These are phyloP conservation scores for Cicer cuneatum DNA, from an alignment of 306 rosid genomes.

Conservation along the genomic window DNA sequence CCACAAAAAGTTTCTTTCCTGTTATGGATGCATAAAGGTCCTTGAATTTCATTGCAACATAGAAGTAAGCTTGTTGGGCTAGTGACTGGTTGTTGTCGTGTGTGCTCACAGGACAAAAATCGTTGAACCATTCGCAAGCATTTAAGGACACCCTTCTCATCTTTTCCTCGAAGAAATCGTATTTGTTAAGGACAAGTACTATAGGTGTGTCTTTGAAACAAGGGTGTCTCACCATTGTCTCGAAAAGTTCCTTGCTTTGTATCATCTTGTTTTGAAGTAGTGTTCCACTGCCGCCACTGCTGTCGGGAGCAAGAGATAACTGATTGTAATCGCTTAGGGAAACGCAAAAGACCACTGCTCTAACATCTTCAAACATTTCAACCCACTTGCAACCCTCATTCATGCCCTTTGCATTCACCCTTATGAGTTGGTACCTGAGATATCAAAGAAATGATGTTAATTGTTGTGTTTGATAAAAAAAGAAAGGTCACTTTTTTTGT, in stretches of 20 bases:
- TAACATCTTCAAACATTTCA: conserved; percentile 97
- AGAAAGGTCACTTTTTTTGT: background rate
- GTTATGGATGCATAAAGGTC: conserved; percentile 86
- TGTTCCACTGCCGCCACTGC: conserved; percentile 71
- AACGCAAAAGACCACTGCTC: conserved; percentile 81
- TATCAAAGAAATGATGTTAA: conserved; percentile 35
- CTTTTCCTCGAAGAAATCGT: conserved; percentile 85
- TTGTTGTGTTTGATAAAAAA: background rate
- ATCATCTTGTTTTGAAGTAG: conserved; percentile 91
- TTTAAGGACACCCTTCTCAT: conserved; percentile 61
- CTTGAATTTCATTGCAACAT: conserved; percentile 95
- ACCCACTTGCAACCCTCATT: conserved; percentile 97
- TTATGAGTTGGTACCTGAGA: conserved; percentile 91
- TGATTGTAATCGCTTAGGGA: conserved; percentile 88
- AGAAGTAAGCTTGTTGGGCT: conserved; percentile 93
- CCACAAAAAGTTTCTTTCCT: conserved; percentile 73
- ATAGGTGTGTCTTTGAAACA: conserved; percentile 88
- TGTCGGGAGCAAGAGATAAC: conserved; percentile 63
- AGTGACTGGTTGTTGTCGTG: conserved; percentile 73
- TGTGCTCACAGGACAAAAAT: conserved; percentile 70
- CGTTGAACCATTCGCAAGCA: conserved; percentile 84
- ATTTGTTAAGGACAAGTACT: conserved; percentile 84
- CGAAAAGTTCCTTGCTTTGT: conserved; percentile 93
- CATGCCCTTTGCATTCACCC: conserved; percentile 96
- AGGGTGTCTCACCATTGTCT: conserved; percentile 87